These are phyloP conservation scores for Ophiobolus disseminans DNA, from an alignment of 2,329 filamentous ascomycete genomes.

Conservation along the genomic window DNA sequence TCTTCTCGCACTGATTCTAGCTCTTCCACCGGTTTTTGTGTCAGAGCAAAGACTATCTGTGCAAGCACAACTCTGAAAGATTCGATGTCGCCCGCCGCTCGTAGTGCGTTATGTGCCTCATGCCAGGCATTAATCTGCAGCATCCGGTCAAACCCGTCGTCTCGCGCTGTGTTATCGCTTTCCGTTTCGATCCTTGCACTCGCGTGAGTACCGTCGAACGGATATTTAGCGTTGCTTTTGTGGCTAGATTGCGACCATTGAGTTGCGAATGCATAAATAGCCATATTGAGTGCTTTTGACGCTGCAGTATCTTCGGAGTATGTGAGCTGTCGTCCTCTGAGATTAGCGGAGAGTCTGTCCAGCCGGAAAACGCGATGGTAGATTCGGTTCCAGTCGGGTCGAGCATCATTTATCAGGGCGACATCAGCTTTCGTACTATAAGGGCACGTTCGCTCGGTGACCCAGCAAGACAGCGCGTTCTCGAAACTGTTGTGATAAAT, in stretches of 20 bases:
- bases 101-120: conserved; percentile 50
- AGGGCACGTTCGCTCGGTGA: conserved; percentile 62
- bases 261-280: conserved; percentile 61
- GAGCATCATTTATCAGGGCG: conserved; percentile 43
- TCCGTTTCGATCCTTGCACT: conserved; percentile 4
- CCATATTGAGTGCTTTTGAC: conserved; percentile 56
- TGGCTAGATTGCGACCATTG: conserved; percentile 54
- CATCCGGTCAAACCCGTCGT: conserved; percentile 43
- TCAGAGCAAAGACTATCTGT: conserved; percentile 56
- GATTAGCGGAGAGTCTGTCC: conserved; percentile 53
- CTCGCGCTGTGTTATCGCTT: conserved; percentile 2
- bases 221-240: conserved; percentile 37
- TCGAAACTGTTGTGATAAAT: conserved; percentile 64
- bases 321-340: conserved; percentile 52
- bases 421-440: conserved; percentile 49
- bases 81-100: conserved; percentile 49
- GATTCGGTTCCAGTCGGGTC: conserved; percentile 59
- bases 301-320: conserved; percentile 54
- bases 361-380: conserved; percentile 59
- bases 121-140: conserved; percentile 53
- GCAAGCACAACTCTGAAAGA: conserved; percentile 56
- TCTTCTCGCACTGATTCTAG: conserved; percentile 1
- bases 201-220: conserved; percentile 22
- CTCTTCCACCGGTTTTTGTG: conserved; percentile 49
- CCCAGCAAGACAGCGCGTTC: conserved; percentile 61